Evolutionary conservation across 257 asterid genomes (phyloP).

Genomic region (Asclepias syriaca): DNA sequence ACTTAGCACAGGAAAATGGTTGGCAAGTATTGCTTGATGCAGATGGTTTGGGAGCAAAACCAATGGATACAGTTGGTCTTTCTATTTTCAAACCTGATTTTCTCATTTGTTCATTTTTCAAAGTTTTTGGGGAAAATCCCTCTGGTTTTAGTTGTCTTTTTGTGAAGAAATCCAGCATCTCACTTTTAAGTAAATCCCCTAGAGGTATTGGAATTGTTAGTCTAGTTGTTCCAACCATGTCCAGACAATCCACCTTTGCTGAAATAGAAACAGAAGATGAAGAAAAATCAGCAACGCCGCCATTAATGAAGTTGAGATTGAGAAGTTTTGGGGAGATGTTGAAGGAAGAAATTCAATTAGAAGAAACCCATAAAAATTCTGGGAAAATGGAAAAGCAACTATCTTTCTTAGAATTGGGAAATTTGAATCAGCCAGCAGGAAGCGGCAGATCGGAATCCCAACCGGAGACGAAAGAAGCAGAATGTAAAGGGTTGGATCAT

Average conservation of each 20-base stretch:
- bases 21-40: conserved; percentile 87
- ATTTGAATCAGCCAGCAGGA: conserved; percentile 7
- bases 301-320: conserved; percentile 12
- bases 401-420: conserved; percentile 23
- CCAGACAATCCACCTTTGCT: conserved; percentile 7
- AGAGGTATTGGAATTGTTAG: conserved; percentile 50
- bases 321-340: conserved; percentile 10
- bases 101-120: conserved; percentile 59
- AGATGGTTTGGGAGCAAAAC: conserved; percentile 67
- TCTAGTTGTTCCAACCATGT: conserved; percentile 36
- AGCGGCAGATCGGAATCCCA: background rate
- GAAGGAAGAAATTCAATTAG: conserved; percentile 18
- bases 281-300: background rate
- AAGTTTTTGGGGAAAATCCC: conserved; percentile 79
- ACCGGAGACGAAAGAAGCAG: conserved; percentile 9
- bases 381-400: conserved; percentile 17
- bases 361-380: conserved; percentile 4
- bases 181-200: conserved; percentile 28
- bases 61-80: conserved; percentile 86
- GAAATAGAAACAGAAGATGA: conserved; percentile 7
- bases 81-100: conserved; percentile 75
- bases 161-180: conserved; percentile 48
- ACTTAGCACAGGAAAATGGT: conserved; percentile 64
- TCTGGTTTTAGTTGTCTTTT: conserved; percentile 73
- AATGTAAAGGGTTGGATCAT: conserved; percentile 59